These are phyloP conservation scores for Wallacemonas rigidus DNA, from an alignment of 208 protist genomes.

Conservation along the genomic window DNA sequence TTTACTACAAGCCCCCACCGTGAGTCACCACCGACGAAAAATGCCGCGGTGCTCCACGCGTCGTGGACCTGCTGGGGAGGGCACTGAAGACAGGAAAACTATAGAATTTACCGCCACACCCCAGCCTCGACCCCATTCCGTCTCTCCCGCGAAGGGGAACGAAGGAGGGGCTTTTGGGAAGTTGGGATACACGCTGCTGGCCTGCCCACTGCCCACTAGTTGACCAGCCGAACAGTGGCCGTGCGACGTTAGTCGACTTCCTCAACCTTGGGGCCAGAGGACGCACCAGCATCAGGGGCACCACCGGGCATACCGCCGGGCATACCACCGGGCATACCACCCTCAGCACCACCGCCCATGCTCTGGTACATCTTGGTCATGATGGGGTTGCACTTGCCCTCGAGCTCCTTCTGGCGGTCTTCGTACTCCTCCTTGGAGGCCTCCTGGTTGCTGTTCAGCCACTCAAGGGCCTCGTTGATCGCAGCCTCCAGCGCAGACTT, in stretches of 20 bases:
- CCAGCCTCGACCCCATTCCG: not conserved
- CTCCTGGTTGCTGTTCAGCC: too few relatives aligned
- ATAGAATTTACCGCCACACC: not conserved
- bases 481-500: too few relatives aligned
- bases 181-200: not conserved
- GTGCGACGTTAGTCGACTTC: constrained; percentile 45
- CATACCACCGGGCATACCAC: constrained; percentile 7
- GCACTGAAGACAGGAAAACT: not conserved
- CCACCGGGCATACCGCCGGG: constrained; percentile 38
- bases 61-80: not conserved
- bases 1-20: too few relatives aligned
- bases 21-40: not conserved
- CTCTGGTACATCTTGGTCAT: too few relatives aligned
- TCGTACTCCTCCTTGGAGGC: too few relatives aligned
- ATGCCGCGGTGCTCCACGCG: not conserved
- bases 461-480: too few relatives aligned
- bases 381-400: too few relatives aligned
- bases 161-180: not conserved
- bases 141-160: not conserved
- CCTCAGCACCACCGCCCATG: too few relatives aligned
- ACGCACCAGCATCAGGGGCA: constrained; percentile 19
- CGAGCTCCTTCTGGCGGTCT: too few relatives aligned
- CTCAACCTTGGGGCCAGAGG: constrained; percentile 44
- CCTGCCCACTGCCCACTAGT: not conserved
- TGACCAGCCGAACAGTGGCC: not conserved